Evolutionary conservation across 176 grass and related monocot species (phyloP), one percentile per base, ranked within the genome.

Genomic region (Rhynchospora tenuis): DNA sequence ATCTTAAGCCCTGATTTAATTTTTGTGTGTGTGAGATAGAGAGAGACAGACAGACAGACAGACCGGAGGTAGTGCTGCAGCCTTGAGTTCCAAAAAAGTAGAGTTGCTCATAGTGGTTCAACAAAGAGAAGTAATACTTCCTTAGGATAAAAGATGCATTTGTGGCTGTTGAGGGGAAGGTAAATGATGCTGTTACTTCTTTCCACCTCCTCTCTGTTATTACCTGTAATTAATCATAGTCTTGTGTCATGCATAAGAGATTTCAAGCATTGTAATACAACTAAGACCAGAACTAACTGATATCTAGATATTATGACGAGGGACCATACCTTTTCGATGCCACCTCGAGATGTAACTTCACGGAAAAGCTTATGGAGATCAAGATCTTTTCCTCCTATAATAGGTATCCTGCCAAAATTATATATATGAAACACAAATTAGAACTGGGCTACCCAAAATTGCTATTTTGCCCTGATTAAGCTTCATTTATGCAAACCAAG

Each of bases 321-420:
- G 64, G 15, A 73, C 69, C 42, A 24, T 28, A 55, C 50, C 91
- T 99, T 99, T 55, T 92, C 93, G 85, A 99, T 90, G 42, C 97
- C 97, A 86, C 97, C 97, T 85, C 97, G 89, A 69, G 85, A 93
- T 55, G 91, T 93, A 62, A 99, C 97, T 83, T 93, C 89, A 75
- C 79, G 87, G 87, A 92, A 99, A 59, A 99, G 89, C 64, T 81
- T 88, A 99, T 95, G 91, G 75, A 99, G 97, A 88, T 99, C 93
- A 76, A 99, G 87, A 81, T 93, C 86, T 83, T 88, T 99, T 86
- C 97, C 97, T 83, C 97, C 97, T 69, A 99, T 92, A 79, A 93
- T 89, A 81, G 97, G 97, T 61, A 99, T 85, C 93, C 97, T 99
- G 69, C 56, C 5, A 78, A 78, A 84, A 75, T 55, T 74, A 48